A percentile compares a stretch with the other conserved stretches of the same genome.
phyloP scores from a whole-genome alignment of 1,284 basidiomycete genomes.

The Irpex sp. region DNA sequence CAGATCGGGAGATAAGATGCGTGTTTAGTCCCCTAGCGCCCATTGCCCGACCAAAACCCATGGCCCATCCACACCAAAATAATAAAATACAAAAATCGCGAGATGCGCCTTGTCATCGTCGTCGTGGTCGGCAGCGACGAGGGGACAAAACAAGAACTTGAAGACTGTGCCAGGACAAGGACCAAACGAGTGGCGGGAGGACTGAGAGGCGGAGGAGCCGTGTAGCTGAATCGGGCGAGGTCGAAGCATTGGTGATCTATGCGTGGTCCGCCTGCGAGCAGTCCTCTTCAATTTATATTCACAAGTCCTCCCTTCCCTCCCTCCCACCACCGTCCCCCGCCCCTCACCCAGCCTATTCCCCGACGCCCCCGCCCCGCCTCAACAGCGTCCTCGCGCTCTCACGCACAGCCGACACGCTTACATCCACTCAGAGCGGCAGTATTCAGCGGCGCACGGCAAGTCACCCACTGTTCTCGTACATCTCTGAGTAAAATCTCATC shows the following conservation, averaged over 20 bases:
- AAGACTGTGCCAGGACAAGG: neutral
- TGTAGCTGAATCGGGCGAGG: slow-evolving; percentile 2
- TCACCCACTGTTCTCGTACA: neutral
- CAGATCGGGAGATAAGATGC: slow-evolving; percentile 12
- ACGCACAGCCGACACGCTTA: neutral
- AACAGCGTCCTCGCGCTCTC: slow-evolving; percentile 1
- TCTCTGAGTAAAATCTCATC: neutral
- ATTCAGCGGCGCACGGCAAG: neutral
- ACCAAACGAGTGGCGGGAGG: neutral
- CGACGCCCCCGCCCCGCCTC: neutral
- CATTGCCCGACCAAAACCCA: neutral
- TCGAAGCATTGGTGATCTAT: neutral
- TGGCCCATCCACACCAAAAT: neutral
- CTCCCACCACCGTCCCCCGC: slow-evolving; percentile 1
- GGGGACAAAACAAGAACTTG: neutral
- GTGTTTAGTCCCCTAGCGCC: neutral
- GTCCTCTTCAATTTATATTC: slow-evolving; percentile 4
- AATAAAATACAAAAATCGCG: neutral
- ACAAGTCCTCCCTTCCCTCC: slow-evolving; percentile 2
- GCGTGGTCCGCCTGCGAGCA: neutral
- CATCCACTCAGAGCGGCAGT: neutral
- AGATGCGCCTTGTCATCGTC: neutral
- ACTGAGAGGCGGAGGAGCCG: neutral
- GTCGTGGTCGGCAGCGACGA: neutral
- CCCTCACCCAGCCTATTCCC: slow-evolving; percentile 10